A percentile compares a stretch with the other conserved stretches of the same genome.
These are phyloP conservation scores for Cutaneotrichosporon daszewskae DNA, from an alignment of 1,284 basidiomycete genomes.

Conservation along the genomic window DNA sequence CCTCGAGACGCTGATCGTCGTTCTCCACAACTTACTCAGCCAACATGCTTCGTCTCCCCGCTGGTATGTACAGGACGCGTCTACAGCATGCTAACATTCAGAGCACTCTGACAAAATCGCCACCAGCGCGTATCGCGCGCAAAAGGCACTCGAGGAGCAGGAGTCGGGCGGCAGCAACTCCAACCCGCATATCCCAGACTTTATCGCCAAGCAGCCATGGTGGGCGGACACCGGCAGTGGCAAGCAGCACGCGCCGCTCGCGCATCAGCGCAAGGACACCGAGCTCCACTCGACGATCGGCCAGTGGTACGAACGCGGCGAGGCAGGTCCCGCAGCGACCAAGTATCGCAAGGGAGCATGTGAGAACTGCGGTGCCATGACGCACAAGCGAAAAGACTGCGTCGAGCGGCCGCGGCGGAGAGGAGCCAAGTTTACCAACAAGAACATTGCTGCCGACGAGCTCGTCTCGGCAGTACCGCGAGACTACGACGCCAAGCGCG, in stretches of 20 bases:
- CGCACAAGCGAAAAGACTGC: conserved; percentile 86
- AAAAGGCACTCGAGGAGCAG: conserved; percentile 92
- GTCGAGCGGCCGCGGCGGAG: conserved; percentile 93
- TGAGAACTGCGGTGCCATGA: conserved; percentile 96
- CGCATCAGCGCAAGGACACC: conserved; percentile 65
- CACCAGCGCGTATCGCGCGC: conserved; percentile 83
- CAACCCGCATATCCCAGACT: conserved; percentile 91
- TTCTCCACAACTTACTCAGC: background rate
- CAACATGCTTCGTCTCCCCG: conserved; percentile 25
- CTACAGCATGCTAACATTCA: conserved; percentile 1
- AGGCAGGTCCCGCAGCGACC: conserved; percentile 79
- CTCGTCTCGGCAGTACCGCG: conserved; percentile 68
- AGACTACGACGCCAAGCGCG: conserved; percentile 94
- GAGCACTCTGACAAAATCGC: conserved; percentile 61
- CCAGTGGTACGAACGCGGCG: conserved; percentile 89
- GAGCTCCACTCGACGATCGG: conserved; percentile 67
- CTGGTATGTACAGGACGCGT: conserved; percentile 7
- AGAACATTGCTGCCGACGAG: conserved; percentile 87
- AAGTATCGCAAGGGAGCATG: conserved; percentile 97
- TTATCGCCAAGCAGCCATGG: conserved; percentile 96
- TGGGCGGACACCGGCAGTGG: conserved; percentile 80
- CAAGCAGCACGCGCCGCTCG: conserved; percentile 62
- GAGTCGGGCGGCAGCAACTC: conserved; percentile 92
- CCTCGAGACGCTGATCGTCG: background rate
- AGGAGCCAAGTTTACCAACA: conserved; percentile 89